These are phyloP conservation scores for Plasmodium berghei DNA, from an alignment of 169 alveolate genomes.

Conservation along the genomic window DNA sequence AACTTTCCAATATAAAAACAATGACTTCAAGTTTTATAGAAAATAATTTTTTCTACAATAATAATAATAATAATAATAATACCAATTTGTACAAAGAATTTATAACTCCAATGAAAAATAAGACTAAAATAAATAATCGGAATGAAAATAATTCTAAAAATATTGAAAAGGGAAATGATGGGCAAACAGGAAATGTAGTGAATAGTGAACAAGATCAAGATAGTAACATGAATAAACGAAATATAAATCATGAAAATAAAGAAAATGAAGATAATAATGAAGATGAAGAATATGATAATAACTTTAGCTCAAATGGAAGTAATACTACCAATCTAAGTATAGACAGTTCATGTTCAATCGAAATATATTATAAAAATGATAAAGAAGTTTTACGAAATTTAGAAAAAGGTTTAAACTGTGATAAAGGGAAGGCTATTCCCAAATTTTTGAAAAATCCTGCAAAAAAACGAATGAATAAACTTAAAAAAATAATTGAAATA, in stretches of 20 bases:
- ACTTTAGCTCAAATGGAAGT: background rate
- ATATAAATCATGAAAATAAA: background rate
- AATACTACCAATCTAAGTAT: constrained; percentile 37
- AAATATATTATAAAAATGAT: constrained; percentile 3
- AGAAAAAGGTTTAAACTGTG: background rate
- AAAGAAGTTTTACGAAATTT: background rate
- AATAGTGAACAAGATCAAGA: constrained; percentile 1
- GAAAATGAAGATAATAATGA: background rate
- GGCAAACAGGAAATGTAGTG: background rate
- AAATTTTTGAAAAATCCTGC: constrained; percentile 77
- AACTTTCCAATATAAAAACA: background rate
- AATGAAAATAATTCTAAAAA: no score
- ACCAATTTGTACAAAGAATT: background rate
- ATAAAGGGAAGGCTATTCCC: background rate
- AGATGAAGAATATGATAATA: background rate
- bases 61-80: background rate
- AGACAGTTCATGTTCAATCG: constrained; percentile 59
- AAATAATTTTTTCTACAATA: background rate
- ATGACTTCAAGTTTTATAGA: background rate
- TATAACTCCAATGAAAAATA: no score
- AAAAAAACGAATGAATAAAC: constrained; percentile 67
- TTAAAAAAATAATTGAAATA: constrained; percentile 65
- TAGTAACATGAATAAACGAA: background rate
- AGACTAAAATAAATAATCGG: no score
- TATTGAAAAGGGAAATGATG: no score